phyloP scores from a whole-genome alignment of 2,329 filamentous ascomycete species.

The Exophiala calicioides region DNA sequence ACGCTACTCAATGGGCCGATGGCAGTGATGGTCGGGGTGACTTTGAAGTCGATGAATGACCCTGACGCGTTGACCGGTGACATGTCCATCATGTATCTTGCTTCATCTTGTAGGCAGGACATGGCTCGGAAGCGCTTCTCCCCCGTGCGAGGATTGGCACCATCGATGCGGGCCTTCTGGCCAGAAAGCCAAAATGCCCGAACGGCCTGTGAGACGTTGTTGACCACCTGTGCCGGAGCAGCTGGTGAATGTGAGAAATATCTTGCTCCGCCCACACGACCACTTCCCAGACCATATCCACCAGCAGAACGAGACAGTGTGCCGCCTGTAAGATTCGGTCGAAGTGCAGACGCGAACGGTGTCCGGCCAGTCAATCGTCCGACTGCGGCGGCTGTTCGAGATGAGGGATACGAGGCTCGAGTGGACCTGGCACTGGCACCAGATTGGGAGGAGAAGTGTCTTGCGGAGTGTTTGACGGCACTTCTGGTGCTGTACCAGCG shows the following conservation, averaged over 20 bases:
- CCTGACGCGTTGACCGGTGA: conserved; percentile 59
- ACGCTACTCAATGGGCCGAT: conserved; percentile 65
- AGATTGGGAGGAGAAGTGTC: conserved; percentile 54
- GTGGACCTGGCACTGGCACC: conserved; percentile 47
- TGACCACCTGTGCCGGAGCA: conserved; percentile 82
- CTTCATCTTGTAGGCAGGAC: conserved; percentile 72
- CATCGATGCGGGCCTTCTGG: conserved; percentile 84
- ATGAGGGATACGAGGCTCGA: conserved; percentile 56
- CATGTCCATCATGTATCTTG: conserved; percentile 64
- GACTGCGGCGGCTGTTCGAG: conserved; percentile 57
- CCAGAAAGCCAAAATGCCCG: conserved; percentile 91
- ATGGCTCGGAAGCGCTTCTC: conserved; percentile 78
- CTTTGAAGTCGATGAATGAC: conserved; percentile 81
- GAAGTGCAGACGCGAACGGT: conserved; percentile 83
- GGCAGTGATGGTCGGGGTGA: conserved; percentile 87
- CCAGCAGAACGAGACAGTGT: conserved; percentile 80
- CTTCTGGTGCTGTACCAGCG: conserved; percentile 63
- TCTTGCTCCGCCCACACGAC: conserved; percentile 68
- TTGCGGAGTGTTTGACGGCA: conserved; percentile 44
- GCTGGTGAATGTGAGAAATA: conserved; percentile 90
- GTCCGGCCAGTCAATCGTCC: conserved; percentile 70
- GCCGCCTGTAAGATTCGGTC: conserved; percentile 89
- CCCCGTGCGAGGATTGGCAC: conserved; percentile 65
- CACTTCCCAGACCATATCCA: conserved; percentile 77
- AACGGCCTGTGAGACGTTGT: conserved; percentile 92